Conservation (phyloP, 2,329 filamentous ascomycete species). For the Mycosphaerella sp. region DNA sequence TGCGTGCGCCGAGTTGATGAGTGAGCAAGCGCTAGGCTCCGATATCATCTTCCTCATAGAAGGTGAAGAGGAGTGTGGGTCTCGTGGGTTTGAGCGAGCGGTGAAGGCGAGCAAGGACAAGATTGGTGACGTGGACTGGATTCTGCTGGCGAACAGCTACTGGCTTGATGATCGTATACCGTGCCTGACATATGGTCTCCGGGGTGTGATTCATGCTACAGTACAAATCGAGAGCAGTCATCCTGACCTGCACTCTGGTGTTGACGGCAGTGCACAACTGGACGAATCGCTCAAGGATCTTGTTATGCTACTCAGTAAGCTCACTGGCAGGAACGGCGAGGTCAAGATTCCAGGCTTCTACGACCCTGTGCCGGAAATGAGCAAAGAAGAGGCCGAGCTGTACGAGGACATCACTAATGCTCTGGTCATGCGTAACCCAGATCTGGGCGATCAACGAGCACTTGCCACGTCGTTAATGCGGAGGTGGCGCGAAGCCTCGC, state of each 20-base stretch:
- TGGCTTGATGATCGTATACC: constrained; percentile 96
- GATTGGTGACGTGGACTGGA: constrained; percentile 89
- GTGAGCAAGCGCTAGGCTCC: constrained; percentile 74
- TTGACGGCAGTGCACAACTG: constrained; percentile 86
- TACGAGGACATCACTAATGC: constrained; percentile 80
- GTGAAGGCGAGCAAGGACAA: constrained; percentile 72
- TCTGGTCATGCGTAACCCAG: constrained; percentile 64
- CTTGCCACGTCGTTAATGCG: constrained; percentile 84
- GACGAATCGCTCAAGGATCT: constrained; percentile 91
- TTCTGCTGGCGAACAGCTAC: constrained; percentile 93
- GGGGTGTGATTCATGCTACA: constrained; percentile 89
- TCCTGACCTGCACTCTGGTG: constrained; percentile 88
- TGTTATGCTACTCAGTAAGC: constrained; percentile 70
- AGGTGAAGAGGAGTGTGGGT: constrained; percentile 93
- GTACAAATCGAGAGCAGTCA: constrained; percentile 78
- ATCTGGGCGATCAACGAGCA: constrained; percentile 57
- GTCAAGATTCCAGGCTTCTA: constrained; percentile 87
- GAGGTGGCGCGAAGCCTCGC: constrained; percentile 87
- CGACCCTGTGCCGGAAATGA: constrained; percentile 71
- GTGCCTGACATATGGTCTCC: constrained; percentile 87
- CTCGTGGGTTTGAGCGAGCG: constrained; percentile 79
- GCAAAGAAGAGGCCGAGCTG: constrained; percentile 66
- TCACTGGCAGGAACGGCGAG: constrained; percentile 74
- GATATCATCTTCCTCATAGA: constrained; percentile 94
- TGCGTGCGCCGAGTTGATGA: constrained; percentile 80